Conservation (phyloP, 768 basidiomycete genomes). For the Boletus sp. region DNA sequence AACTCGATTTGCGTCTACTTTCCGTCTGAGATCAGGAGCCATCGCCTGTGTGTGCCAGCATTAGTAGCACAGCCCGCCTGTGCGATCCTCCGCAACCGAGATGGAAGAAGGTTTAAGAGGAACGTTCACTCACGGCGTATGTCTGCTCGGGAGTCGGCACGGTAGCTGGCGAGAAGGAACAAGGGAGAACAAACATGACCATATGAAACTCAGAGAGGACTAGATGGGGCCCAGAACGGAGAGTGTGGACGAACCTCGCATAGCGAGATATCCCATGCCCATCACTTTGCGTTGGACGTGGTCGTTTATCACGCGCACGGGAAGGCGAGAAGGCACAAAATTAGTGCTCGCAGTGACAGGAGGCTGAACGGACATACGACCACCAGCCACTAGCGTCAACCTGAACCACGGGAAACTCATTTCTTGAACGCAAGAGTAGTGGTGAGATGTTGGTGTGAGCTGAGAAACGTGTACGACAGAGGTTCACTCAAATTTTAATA, state of each 20-base stretch:
- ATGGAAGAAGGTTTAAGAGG: neutral
- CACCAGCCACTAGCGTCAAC: conserved; percentile 44
- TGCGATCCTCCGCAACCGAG: neutral
- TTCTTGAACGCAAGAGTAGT: conserved; percentile 16
- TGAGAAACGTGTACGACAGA: neutral
- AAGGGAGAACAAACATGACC: neutral
- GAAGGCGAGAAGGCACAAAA: neutral
- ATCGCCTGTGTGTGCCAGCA: conserved; percentile 42
- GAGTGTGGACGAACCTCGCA: conserved; percentile 49
- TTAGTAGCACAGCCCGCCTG: neutral
- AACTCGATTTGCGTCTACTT: conserved; percentile 59
- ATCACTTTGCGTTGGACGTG: conserved; percentile 40
- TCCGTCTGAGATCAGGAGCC: conserved; percentile 62
- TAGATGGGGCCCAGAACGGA: neutral
- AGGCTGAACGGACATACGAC: conserved; percentile 40
- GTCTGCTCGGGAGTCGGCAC: conserved; percentile 37
- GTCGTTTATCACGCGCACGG: neutral
- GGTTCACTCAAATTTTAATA: neutral
- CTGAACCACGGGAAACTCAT: conserved; percentile 62
- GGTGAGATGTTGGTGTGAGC: neutral
- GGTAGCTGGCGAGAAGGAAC: conserved; percentile 26
- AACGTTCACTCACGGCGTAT: conserved; percentile 29
- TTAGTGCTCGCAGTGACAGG: conserved; percentile 5
- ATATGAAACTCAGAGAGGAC: conserved; percentile 5
- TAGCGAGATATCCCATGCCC: conserved; percentile 54